A percentile compares a stretch with the other conserved stretches of the same genome.
phyloP scores from a whole-genome alignment of 306 rosid species.

The Potentilla sterilis region DNA sequence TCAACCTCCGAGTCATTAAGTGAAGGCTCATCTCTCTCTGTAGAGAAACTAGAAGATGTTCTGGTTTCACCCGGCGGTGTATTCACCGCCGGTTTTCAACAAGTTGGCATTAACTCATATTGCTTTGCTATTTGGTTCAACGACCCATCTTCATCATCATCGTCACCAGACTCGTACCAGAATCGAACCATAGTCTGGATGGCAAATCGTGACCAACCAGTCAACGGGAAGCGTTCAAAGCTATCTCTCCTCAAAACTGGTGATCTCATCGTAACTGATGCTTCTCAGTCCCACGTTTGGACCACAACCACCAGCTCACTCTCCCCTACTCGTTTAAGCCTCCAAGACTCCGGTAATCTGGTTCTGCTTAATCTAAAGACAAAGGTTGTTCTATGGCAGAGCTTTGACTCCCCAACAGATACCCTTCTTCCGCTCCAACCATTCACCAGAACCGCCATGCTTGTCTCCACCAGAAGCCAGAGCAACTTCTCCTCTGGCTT shows the following conservation, averaged over 20 bases:
- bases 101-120: conserved; percentile 49
- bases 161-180: neutral
- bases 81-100: conserved; percentile 47
- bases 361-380: conserved; percentile 16
- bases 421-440: conserved; percentile 50
- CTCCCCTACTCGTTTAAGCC: conserved; percentile 13
- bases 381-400: conserved; percentile 39
- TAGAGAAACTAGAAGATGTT: conserved; percentile 34
- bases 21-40: conserved; percentile 37
- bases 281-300: conserved; percentile 39
- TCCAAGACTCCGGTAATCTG: conserved; percentile 41
- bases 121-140: conserved; percentile 57
- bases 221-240: conserved; percentile 46
- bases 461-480: conserved; percentile 48
- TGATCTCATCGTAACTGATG: conserved; percentile 36
- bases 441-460: conserved; percentile 29
- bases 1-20: conserved; percentile 21
- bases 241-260: conserved; percentile 39
- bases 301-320: conserved; percentile 31
- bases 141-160: conserved; percentile 21
- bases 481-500: conserved; percentile 51
- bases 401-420: conserved; percentile 48
- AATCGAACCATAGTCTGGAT: conserved; percentile 44
- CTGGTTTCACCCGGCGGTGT: conserved; percentile 32
- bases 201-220: conserved; percentile 47